A percentile compares a stretch with the other conserved stretches of the same genome.
Conservation (phyloP, 179 eudicot genomes). For the Beta macrorhiza region DNA sequence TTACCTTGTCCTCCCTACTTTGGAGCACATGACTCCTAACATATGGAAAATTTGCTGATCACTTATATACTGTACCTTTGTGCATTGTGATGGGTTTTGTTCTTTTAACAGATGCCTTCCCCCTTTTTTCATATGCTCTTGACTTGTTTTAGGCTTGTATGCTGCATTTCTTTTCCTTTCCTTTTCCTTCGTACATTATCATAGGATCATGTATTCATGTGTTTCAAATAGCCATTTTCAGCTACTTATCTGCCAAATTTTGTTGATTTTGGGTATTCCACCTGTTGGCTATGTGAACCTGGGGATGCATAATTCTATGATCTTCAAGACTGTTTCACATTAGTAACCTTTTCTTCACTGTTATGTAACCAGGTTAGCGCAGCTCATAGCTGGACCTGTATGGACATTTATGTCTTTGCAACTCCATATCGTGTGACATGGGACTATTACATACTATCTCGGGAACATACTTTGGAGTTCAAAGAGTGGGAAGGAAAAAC, state of each 20-base stretch:
- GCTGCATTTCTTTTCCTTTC: background rate
- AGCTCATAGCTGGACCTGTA: conserved; percentile 96
- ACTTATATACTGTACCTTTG: background rate
- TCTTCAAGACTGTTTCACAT: background rate
- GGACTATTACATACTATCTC: conserved; percentile 82
- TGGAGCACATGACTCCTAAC: background rate
- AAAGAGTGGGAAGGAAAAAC: conserved; percentile 85
- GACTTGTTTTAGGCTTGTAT: background rate
- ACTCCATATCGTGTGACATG: conserved; percentile 98
- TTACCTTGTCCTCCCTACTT: background rate
- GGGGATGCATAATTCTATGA: background rate
- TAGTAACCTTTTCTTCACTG: conserved; percentile 19
- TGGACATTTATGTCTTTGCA: conserved; percentile 94
- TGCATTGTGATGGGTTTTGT: background rate
- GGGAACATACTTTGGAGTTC: conserved; percentile 83
- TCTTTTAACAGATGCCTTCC: background rate
- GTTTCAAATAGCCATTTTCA: background rate
- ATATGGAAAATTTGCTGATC: background rate
- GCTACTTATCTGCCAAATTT: background rate
- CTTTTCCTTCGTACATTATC: background rate
- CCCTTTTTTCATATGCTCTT: background rate
- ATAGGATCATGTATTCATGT: background rate
- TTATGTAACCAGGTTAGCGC: conserved; percentile 55
- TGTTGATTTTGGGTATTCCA: background rate
- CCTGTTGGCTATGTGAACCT: background rate